Evolutionary conservation across 2,329 filamentous ascomycete species (phyloP).

Genomic region (Cordyceps militaris): DNA sequence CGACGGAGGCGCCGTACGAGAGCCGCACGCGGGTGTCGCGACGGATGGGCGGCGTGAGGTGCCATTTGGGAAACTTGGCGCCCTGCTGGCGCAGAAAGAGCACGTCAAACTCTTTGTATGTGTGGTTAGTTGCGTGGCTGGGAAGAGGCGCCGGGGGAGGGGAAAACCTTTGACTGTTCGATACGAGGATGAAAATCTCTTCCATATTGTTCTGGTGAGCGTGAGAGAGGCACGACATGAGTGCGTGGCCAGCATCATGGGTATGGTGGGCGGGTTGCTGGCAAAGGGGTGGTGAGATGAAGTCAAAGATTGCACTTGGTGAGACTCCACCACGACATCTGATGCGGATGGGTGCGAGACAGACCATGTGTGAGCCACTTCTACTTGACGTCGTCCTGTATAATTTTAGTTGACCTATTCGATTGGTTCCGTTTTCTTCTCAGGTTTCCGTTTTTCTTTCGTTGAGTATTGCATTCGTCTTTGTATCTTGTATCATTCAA

Average conservation of each 20-base stretch:
- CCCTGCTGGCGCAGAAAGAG: constrained; percentile 35
- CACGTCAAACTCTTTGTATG: constrained; percentile 31
- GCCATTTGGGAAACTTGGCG: constrained; percentile 29
- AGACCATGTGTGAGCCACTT: no score
- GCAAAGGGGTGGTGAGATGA: not conserved
- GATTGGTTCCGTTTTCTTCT: no score
- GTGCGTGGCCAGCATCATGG: not conserved
- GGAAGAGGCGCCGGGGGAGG: not conserved
- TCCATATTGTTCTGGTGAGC: not conserved
- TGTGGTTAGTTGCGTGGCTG: constrained; percentile 1
- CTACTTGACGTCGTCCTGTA: no score
- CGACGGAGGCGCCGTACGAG: constrained; percentile 39
- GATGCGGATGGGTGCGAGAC: no score
- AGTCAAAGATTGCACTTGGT: not conserved
- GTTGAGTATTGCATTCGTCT: no score
- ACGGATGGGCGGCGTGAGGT: constrained; percentile 30
- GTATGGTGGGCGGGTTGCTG: not conserved
- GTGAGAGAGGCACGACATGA: not conserved
- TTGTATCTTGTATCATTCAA: no score
- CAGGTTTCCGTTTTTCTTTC: no score
- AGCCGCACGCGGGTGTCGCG: constrained; percentile 27
- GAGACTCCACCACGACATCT: not conserved
- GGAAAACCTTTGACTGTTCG: constrained; percentile 18
- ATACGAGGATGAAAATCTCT: constrained; percentile 1
- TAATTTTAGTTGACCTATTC: no score